phyloP scores from a whole-genome alignment of 306 rosid species.

The Castanea sativa region DNA sequence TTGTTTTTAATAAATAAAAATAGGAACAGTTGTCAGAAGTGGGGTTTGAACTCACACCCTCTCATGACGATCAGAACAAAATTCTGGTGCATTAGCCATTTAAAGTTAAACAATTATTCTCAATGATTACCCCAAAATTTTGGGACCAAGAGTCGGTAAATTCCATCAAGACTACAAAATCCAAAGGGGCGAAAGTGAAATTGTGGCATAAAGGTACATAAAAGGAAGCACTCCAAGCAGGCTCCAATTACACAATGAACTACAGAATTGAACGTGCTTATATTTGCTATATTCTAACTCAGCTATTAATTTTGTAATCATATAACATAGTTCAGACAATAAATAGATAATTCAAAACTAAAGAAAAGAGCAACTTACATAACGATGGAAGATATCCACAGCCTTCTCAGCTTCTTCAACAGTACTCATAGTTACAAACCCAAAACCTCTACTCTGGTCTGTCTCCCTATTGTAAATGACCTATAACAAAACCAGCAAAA shows the following conservation, averaged over 20 bases:
- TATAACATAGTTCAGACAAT: not conserved
- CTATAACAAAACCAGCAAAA: slow-evolving; percentile 36
- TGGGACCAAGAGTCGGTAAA: too few species aligned
- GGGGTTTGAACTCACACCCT: too few species aligned
- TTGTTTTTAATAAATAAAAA: too few species aligned
- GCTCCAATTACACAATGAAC: not conserved
- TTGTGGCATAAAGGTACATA: not conserved
- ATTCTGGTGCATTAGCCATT: too few species aligned
- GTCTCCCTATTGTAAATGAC: slow-evolving; percentile 84
- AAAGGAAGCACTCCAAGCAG: not conserved
- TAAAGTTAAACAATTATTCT: not conserved
- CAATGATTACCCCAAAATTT: not conserved
- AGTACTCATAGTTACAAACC: slow-evolving; percentile 87
- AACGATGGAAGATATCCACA: slow-evolving; percentile 61
- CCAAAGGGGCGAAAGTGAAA: not conserved
- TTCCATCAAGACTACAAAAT: not conserved
- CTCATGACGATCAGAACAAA: too few species aligned
- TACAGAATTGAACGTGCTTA: not conserved
- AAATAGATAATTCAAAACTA: not conserved
- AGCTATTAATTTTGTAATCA: not conserved
- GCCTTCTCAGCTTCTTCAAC: slow-evolving; percentile 83
- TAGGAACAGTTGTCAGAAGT: too few species aligned
- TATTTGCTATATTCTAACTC: not conserved
- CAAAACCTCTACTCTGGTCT: slow-evolving; percentile 86
- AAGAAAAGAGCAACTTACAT: slow-evolving; percentile 42